Evolutionary conservation across 2,329 filamentous ascomycete genomes (phyloP).

Genomic region (Aspergillus versicolor): DNA sequence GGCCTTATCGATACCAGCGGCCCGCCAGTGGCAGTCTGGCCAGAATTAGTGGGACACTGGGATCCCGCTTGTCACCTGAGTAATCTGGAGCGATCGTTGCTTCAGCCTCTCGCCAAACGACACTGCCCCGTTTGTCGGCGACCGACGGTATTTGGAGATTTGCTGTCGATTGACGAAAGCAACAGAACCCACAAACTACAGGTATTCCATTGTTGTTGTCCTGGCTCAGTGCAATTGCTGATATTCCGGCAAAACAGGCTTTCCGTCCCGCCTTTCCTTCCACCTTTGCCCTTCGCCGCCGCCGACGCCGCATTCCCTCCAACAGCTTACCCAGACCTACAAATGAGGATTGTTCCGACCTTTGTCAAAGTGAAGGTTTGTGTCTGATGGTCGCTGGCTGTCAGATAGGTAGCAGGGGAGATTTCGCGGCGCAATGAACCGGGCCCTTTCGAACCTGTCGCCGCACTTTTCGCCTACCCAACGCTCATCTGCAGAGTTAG

Average conservation of each 20-base stretch:
- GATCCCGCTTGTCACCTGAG: constrained; percentile 19
- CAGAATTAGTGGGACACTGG: neutral
- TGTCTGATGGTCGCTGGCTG: constrained; percentile 34
- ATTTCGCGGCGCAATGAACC: constrained; percentile 32
- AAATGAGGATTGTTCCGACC: constrained; percentile 36
- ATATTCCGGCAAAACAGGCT: constrained; percentile 9
- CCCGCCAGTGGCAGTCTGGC: constrained; percentile 5
- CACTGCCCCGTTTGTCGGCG: constrained; percentile 12
- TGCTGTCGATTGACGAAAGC: neutral
- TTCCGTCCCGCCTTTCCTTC: constrained; percentile 18
- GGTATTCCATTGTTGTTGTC: neutral
- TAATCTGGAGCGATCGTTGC: constrained; percentile 7
- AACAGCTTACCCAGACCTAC: constrained; percentile 24
- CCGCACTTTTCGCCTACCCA: constrained; percentile 33
- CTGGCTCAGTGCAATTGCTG: constrained; percentile 19
- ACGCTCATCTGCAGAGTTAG: constrained; percentile 37
- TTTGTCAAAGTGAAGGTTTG: constrained; percentile 30
- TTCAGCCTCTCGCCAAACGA: constrained; percentile 7
- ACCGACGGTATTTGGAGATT: neutral
- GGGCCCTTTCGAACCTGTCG: constrained; percentile 28
- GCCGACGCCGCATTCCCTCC: constrained; percentile 16
- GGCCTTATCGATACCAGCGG: constrained; percentile 19
- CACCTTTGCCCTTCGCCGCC: constrained; percentile 12
- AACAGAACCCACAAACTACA: neutral
- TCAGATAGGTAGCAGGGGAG: constrained; percentile 32